A percentile compares a stretch with the other conserved stretches of the same genome.
Evolutionary conservation across 2,329 filamentous ascomycete genomes (phyloP).

Genomic region (Aspergillus novoparasiticus): DNA sequence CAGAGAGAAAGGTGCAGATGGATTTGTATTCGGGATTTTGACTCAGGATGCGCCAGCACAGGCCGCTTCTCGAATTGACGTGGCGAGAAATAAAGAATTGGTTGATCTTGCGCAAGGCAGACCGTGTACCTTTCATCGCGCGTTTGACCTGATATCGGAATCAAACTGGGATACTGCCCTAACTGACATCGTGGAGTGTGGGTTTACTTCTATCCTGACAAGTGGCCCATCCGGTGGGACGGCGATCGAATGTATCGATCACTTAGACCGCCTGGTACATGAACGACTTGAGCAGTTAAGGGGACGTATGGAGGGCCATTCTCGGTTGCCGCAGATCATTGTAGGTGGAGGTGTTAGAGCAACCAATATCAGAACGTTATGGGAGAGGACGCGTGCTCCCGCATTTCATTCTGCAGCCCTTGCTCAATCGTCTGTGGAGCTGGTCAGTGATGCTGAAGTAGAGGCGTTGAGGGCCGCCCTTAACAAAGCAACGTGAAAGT

Average conservation of each 20-base stretch:
- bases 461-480: not conserved
- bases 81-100: conserved; percentile 43
- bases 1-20: conserved; percentile 40
- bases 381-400: conserved; percentile 26
- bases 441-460: conserved; percentile 8
- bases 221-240: conserved; percentile 40
- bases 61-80: conserved; percentile 38
- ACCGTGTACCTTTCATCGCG: conserved; percentile 59
- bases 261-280: conserved; percentile 30
- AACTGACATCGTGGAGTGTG: conserved; percentile 43
- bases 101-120: conserved; percentile 44
- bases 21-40: conserved; percentile 58
- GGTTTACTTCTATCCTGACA: conserved; percentile 53
- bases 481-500: not conserved
- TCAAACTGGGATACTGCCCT: conserved; percentile 26
- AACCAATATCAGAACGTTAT: conserved; percentile 44
- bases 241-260: conserved; percentile 38
- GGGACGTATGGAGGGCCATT: not conserved
- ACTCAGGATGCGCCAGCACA: not conserved
- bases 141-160: conserved; percentile 50
- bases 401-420: conserved; percentile 51
- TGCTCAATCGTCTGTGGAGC: not conserved
- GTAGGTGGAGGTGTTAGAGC: conserved; percentile 55
- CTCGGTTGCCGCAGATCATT: conserved; percentile 44
- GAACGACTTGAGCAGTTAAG: not conserved